Percentiles rank a stretch among this genome's conserved stretches.
Conservation (phyloP, 371 early-diverging fungal species). For the Mortierella sp. region DNA sequence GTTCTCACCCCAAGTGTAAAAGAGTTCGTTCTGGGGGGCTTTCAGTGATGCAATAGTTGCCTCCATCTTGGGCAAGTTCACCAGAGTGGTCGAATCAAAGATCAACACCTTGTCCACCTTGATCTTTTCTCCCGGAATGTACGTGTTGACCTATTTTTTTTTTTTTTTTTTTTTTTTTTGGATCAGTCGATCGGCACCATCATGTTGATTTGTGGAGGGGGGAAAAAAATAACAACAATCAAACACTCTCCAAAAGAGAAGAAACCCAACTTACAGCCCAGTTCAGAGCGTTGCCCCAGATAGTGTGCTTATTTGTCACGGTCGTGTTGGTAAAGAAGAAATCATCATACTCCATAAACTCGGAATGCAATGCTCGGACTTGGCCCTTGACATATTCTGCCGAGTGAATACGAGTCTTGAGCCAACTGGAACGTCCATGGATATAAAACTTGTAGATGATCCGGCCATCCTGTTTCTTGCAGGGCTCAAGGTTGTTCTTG, state of each 20-base stretch:
- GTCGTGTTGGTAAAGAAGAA: slow-evolving; percentile 36
- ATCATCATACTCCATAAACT: slow-evolving; percentile 62
- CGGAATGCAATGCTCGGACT: slow-evolving; percentile 53
- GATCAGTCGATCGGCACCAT: too few relatives aligned
- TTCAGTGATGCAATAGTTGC: background rate
- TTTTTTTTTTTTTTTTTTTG: too few relatives aligned
- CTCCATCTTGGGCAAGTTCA: slow-evolving; percentile 13
- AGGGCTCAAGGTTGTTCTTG: slow-evolving; percentile 54
- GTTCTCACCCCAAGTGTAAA: slow-evolving; percentile 11
- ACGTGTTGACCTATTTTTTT: background rate
- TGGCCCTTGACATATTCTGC: slow-evolving; percentile 27
- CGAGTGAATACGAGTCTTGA: slow-evolving; percentile 8
- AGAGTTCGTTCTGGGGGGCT: background rate
- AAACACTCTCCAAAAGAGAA: background rate
- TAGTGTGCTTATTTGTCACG: slow-evolving; percentile 51
- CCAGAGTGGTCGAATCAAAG: slow-evolving; percentile 8
- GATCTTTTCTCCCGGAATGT: background rate
- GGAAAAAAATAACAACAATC: too few relatives aligned
- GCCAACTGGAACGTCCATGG: slow-evolving; percentile 36
- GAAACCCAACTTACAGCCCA: slow-evolving; percentile 13
- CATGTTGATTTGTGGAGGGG: too few relatives aligned
- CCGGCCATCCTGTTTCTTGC: slow-evolving; percentile 46
- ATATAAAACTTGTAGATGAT: slow-evolving; percentile 56
- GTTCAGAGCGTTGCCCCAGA: slow-evolving; percentile 15
- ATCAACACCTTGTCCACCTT: slow-evolving; percentile 7